Evolutionary conservation across 768 basidiomycete species (phyloP).

Genomic region (Pisolithus marmoratus): DNA sequence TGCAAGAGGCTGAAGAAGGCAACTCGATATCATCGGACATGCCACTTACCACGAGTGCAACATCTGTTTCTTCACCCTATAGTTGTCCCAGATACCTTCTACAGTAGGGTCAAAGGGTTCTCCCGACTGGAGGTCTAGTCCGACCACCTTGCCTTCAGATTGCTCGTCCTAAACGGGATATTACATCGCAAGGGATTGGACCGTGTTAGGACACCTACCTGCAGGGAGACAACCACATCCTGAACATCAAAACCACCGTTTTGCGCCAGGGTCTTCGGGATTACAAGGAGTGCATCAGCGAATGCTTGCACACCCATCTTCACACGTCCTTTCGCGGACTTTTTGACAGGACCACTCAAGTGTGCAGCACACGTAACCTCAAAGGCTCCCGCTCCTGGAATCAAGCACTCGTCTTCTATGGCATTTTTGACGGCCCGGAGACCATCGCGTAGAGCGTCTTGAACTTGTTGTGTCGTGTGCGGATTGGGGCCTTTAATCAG

Average conservation of each 20-base stretch:
- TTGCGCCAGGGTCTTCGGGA: slow-evolving; percentile 93
- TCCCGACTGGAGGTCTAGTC: slow-evolving; percentile 87
- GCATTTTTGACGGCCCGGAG: slow-evolving; percentile 96
- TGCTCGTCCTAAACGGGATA: slow-evolving; percentile 68
- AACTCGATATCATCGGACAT: slow-evolving; percentile 10
- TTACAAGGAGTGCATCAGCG: slow-evolving; percentile 88
- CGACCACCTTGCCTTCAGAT: slow-evolving; percentile 88
- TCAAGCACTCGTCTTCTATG: slow-evolving; percentile 79
- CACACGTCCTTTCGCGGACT: slow-evolving; percentile 83
- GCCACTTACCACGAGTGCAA: slow-evolving; percentile 82
- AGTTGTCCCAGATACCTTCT: slow-evolving; percentile 98
- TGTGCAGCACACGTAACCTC: slow-evolving; percentile 90
- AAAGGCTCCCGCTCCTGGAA: slow-evolving; percentile 98
- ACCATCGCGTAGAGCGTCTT: slow-evolving; percentile 97
- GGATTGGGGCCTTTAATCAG: slow-evolving; percentile 97
- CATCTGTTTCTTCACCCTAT: slow-evolving; percentile 98
- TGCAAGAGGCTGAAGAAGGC: slow-evolving; percentile 30
- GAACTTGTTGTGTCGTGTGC: slow-evolving; percentile 93
- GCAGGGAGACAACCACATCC: slow-evolving; percentile 86
- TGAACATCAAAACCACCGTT: slow-evolving; percentile 98
- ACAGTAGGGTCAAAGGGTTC: slow-evolving; percentile 95
- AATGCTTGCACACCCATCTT: slow-evolving; percentile 98
- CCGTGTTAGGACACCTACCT: slow-evolving; percentile 42
- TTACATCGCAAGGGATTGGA: slow-evolving; percentile 8
- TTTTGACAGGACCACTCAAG: slow-evolving; percentile 73